A percentile compares a stretch with the other conserved stretches of the same genome.
Conservation (phyloP, 192 early-diverging fungal species). For the Endogone sp. region DNA sequence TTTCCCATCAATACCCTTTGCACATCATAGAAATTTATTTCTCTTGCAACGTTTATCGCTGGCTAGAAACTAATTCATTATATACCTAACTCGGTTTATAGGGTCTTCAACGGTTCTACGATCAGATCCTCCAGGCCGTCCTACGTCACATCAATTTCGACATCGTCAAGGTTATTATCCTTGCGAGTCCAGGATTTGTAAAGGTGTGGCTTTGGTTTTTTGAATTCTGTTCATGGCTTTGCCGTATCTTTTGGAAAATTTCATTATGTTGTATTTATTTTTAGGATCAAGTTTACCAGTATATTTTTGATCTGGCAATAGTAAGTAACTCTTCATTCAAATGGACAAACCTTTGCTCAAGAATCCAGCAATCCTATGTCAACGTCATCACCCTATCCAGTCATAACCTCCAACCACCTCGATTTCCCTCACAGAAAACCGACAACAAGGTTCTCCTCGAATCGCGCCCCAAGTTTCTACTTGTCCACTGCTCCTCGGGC, state of each 20-base stretch:
- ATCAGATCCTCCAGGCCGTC: conserved; percentile 87
- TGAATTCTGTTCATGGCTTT: conserved; percentile 4
- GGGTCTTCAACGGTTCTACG: conserved; percentile 82
- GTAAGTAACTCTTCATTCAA: conserved; percentile 25
- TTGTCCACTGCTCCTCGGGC: conserved; percentile 91
- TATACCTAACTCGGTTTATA: too few species aligned
- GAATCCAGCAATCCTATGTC: neutral
- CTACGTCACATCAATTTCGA: conserved; percentile 87
- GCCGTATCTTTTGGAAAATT: neutral
- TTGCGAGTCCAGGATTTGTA: conserved; percentile 96
- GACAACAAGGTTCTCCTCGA: conserved; percentile 82
- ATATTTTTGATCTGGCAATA: conserved; percentile 82
- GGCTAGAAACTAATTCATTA: too few species aligned
- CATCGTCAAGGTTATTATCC: conserved; percentile 91
- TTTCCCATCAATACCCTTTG: too few species aligned
- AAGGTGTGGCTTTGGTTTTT: conserved; percentile 45
- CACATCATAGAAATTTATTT: neutral
- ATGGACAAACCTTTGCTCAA: too few species aligned
- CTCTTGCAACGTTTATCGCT: too few species aligned
- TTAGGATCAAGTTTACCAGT: conserved; percentile 82
- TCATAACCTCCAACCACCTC: neutral
- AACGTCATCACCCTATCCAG: neutral
- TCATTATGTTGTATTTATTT: conserved; percentile 5
- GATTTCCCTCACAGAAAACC: conserved; percentile 42
- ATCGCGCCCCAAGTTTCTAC: conserved; percentile 82